Conservation (phyloP, 805 yeast species). For the Yarrowia sp. region DNA sequence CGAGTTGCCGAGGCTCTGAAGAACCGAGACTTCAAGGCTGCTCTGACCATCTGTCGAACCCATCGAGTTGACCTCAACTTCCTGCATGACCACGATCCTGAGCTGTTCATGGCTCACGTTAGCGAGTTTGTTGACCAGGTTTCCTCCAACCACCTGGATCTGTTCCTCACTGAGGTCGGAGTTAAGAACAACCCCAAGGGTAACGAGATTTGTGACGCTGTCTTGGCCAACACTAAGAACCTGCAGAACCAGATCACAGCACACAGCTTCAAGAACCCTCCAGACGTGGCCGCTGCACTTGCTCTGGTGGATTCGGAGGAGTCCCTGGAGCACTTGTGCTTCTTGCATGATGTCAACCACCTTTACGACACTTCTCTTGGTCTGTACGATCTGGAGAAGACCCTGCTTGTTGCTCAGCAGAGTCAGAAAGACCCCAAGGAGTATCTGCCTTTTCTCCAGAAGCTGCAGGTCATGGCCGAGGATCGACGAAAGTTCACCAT, state of each 20-base stretch:
- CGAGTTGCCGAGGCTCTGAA: constrained; percentile 73
- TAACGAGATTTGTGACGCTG: constrained; percentile 70
- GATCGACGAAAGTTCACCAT: constrained; percentile 70
- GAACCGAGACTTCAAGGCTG: constrained; percentile 57
- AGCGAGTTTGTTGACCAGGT: constrained; percentile 69
- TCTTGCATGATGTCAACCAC: constrained; percentile 82
- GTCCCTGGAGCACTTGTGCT: constrained; percentile 79
- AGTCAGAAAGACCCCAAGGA: constrained; percentile 98
- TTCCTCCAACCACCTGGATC: constrained; percentile 71
- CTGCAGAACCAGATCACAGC: constrained; percentile 85
- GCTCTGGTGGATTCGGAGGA: constrained; percentile 58
- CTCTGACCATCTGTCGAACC: constrained; percentile 79
- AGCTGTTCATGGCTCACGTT: constrained; percentile 59
- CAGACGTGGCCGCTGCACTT: constrained; percentile 76
- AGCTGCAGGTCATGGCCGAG: constrained; percentile 64
- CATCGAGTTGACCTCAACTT: constrained; percentile 91
- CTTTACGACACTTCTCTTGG: constrained; percentile 79
- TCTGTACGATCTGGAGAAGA: constrained; percentile 73
- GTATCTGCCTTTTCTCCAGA: constrained; percentile 86
- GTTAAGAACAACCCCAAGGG: constrained; percentile 45
- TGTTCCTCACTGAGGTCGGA: constrained; percentile 60
- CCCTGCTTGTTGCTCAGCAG: constrained; percentile 86
- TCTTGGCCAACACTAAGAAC: constrained; percentile 53
- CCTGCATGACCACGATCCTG: constrained; percentile 82
- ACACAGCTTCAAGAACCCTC: constrained; percentile 86